phyloP scores from a whole-genome alignment of 2,329 filamentous ascomycete genomes.

The Colletotrichum caudatum region DNA sequence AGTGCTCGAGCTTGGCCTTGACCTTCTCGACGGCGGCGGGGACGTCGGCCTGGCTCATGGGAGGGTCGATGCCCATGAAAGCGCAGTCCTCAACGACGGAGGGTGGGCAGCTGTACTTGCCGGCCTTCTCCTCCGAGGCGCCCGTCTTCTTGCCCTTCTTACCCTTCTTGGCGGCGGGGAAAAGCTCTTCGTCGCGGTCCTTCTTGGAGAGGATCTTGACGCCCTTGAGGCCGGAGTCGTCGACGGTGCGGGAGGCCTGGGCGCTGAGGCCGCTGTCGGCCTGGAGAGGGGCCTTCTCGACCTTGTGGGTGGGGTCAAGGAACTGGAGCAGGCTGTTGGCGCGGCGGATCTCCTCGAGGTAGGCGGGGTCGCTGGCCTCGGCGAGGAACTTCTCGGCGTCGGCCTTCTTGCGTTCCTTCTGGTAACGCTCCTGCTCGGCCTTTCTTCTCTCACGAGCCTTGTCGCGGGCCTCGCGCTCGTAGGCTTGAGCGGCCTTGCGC shows the following conservation, averaged over 20 bases:
- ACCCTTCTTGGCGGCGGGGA: constrained; percentile 83
- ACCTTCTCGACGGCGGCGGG: constrained; percentile 86
- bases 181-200: constrained; percentile 87
- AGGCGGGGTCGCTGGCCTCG: constrained; percentile 87
- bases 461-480: constrained; percentile 85
- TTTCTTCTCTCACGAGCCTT: constrained; percentile 81
- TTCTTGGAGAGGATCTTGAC: constrained; percentile 87
- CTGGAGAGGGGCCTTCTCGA: constrained; percentile 75
- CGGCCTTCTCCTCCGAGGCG: constrained; percentile 59
- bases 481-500: constrained; percentile 84
- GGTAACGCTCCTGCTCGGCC: constrained; percentile 81
- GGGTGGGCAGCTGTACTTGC: constrained; percentile 83
- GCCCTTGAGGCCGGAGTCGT: constrained; percentile 87
- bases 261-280: constrained; percentile 81
- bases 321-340: constrained; percentile 89
- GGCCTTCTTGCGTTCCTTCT: constrained; percentile 80
- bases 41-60: constrained; percentile 87
- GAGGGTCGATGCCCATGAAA: constrained; percentile 87
- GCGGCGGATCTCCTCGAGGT: constrained; percentile 90
- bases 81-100: constrained; percentile 92
- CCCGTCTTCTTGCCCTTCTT: constrained; percentile 86
- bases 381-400: constrained; percentile 81
- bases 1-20: constrained; percentile 89
- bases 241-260: constrained; percentile 83
- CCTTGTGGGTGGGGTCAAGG: constrained; percentile 80